A percentile compares a stretch with the other conserved stretches of the same genome.
These are phyloP conservation scores for Colletotrichum agaves DNA, from an alignment of 2,329 filamentous ascomycete genomes.

Conservation along the genomic window DNA sequence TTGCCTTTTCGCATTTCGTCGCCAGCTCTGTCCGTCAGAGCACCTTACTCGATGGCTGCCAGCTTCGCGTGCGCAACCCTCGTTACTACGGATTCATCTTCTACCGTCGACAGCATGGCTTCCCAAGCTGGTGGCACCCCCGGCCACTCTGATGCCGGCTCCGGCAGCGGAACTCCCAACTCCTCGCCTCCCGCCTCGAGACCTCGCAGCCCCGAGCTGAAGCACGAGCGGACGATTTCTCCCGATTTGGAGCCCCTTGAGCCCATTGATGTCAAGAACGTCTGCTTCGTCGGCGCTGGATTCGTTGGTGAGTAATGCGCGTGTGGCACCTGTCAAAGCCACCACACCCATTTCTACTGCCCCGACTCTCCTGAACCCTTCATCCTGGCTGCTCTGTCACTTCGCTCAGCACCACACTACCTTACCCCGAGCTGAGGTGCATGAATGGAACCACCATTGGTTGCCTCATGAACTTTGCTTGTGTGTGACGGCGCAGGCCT, in stretches of 20 bases:
- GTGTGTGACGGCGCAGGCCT: not conserved
- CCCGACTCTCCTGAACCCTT: slow-evolving; percentile 13
- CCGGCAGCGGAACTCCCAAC: slow-evolving; percentile 36
- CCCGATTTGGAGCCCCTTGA: slow-evolving; percentile 30
- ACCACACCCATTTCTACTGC: not conserved
- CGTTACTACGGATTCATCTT: slow-evolving; percentile 28
- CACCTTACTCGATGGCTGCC: slow-evolving; percentile 31
- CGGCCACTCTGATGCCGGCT: slow-evolving; percentile 36
- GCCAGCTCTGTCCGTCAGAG: slow-evolving; percentile 24
- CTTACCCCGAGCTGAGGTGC: not conserved
- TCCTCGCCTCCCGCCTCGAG: slow-evolving; percentile 37
- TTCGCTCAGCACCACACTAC: not conserved
- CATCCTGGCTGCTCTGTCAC: not conserved
- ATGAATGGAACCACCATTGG: not conserved
- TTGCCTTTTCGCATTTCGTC: not conserved
- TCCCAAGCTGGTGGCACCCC: slow-evolving; percentile 28
- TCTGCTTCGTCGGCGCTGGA: slow-evolving; percentile 80
- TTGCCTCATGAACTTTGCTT: not conserved
- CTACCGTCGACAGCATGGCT: slow-evolving; percentile 34
- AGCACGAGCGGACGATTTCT: not conserved
- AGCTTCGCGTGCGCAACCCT: slow-evolving; percentile 20
- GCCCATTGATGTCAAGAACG: slow-evolving; percentile 53
- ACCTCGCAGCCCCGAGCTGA: slow-evolving; percentile 36
- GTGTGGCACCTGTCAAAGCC: not conserved
- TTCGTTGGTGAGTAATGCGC: slow-evolving; percentile 73